Base-by-base conservation (phyloP, 1,284 basidiomycete species). In the Ustilago tritici region DNA sequence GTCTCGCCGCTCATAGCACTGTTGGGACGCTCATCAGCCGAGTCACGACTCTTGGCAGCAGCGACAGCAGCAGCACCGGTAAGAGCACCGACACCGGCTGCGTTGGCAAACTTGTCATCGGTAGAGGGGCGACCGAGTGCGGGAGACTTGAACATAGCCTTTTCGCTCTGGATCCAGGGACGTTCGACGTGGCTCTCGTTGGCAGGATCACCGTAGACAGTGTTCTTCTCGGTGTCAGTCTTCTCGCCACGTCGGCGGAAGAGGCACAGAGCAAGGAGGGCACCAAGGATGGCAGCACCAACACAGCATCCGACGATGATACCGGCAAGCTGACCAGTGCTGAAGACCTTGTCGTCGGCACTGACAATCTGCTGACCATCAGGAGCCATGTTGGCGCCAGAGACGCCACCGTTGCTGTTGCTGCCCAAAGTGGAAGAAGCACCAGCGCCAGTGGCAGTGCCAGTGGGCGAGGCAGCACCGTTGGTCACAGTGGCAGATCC, bases 241-340 rank as follows among this genome's bases (percentile, higher is more conserved):
- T 69, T 65, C 19, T 70, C 61, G 34, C 68, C 55, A 23, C 79
- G 66, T 31, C 61, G 50, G 49, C 74, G 69, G 57, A 76, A 64
- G 70, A 68, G 56, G 66, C 78, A 72, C 5, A 73, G 54, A 34
- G 70, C 76, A 46, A 76, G 50, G 11, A 83, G 61, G 4, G 76
- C 78, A 60, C 79, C 81, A 34, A 84, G 68, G 23, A 84, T 56
- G 6, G 77, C 63, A 34, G 79, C 82, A 50, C 81, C 82, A 2
- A 80, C 61, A 56, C 78, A 66, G 61, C 64, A 76, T 19, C 82
- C 81, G 11, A 76, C 73, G 47, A 84, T 66, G 53, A 83, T 76
- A 19, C 82, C 82, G 15, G 82, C 82, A 8, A 82, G 67, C 54
- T 75, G 43, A 15, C 65, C 69, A 6, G 35, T 69, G 55, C 56